These are phyloP conservation scores for Neonectria ditissima DNA, from an alignment of 2,329 filamentous ascomycete species.

Conservation along the genomic window DNA sequence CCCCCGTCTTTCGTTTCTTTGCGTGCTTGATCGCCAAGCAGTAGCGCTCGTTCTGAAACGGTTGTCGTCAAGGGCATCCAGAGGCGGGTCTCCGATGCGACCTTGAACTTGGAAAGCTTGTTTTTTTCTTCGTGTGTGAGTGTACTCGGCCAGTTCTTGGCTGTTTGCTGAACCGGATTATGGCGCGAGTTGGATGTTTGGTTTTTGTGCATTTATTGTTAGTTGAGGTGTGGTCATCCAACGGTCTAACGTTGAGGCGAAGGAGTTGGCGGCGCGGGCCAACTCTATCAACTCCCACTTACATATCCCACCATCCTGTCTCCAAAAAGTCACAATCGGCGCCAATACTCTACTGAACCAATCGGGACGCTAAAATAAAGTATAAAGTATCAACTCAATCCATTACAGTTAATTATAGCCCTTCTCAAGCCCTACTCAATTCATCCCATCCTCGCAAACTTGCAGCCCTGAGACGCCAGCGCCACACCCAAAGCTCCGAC, in stretches of 20 bases:
- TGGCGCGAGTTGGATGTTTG: no score
- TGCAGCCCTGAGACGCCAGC: constrained; percentile 1
- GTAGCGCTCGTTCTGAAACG: constrained; percentile 6
- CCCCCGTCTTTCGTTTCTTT: background rate
- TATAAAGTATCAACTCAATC: background rate
- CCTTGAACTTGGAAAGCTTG: background rate
- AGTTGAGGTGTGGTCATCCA: background rate
- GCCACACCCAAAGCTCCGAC: constrained; percentile 3
- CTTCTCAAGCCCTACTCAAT: background rate
- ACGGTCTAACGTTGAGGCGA: background rate
- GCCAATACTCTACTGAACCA: background rate
- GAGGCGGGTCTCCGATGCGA: background rate
- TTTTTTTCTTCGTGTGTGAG: no score
- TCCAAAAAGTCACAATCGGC: background rate
- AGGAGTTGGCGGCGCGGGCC: background rate
- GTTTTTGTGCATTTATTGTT: background rate
- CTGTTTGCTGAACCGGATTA: background rate
- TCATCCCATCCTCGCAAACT: background rate
- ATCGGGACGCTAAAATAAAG: background rate
- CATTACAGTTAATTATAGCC: background rate
- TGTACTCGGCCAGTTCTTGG: background rate
- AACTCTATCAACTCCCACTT: background rate
- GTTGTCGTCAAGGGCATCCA: background rate
- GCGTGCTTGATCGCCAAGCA: constrained; percentile 6
- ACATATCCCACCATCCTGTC: no score